Base-by-base conservation (phyloP, 139 green algal species). In the Volvox reticuliferus region DNA sequence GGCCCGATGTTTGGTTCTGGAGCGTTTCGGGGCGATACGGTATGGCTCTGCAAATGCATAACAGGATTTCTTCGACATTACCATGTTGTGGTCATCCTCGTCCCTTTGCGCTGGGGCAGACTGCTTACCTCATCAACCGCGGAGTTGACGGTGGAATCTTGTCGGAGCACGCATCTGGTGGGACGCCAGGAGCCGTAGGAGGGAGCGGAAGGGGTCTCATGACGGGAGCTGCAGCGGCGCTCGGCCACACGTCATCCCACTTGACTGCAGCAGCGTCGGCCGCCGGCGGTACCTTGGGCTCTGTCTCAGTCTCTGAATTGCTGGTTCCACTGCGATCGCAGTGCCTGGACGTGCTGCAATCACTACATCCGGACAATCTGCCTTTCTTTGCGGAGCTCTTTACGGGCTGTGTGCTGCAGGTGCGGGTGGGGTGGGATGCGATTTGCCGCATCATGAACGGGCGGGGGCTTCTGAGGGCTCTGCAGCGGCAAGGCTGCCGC, bases 361-460 rank as follows among this genome's bases (percentile, higher is more conserved):
- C 33, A 20, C 88, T 97, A 81, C 91, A 93, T 21, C 90, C 82
- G 0, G 93, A 95, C 90, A 97, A 97, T 91, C 89, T 94, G 68
- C 78, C 55, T 0, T 89, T 92, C 83, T 95, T 97, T 88, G 95
- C 96, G 12, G 92, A 95, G 83, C 93, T 97, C 0, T 93, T 97
- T 68, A 89, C 85, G 2, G 91, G 93, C 22, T 95, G 94, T 0
- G 83, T 97, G 32, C 82, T 97, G 79, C 95, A 96, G 93, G 93
- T 92, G 33, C 0, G 81, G 65, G 65, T 73, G 65, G 65, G 65
- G 12, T 73, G 65, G 65, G 65, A 28, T 73, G 65, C 6, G 65
- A 28, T 73, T 9, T 55, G 44, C 44, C 44, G 44, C 44, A 9
- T 5, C 44, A 55, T 9, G 44, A 9, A 55, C 44, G 44, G 5